Evolutionary conservation across 495 filamentous ascomycete genomes (phyloP).

Genomic region (Podospora pseudocomata): DNA sequence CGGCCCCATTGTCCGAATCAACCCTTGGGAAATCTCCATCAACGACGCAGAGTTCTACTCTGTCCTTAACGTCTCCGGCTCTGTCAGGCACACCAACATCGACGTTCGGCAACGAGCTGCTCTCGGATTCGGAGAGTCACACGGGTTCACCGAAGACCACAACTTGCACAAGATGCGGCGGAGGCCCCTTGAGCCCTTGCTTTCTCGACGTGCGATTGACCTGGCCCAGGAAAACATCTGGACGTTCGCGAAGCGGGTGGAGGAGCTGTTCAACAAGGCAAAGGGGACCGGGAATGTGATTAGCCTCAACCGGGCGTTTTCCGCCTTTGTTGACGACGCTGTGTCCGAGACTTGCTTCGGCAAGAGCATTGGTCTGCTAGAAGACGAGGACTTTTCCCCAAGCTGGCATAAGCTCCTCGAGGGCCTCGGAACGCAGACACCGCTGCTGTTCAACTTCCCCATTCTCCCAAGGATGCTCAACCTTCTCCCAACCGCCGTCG

Average conservation of each 20-base stretch:
- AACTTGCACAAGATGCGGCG: not conserved
- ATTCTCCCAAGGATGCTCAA: not conserved
- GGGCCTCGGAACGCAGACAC: slow-evolving; percentile 1
- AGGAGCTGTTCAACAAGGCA: not conserved
- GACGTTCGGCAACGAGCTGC: slow-evolving; percentile 1
- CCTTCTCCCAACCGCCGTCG: not conserved
- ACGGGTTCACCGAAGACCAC: slow-evolving; percentile 6
- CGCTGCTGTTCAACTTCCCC: slow-evolving; percentile 1
- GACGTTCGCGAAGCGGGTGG: not conserved
- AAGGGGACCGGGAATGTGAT: slow-evolving; percentile 1
- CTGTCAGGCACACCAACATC: not conserved
- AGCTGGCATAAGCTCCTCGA: not conserved
- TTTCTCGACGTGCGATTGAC: slow-evolving; percentile 1
- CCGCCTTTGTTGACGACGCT: slow-evolving; percentile 5
- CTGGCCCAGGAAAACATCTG: slow-evolving; percentile 1
- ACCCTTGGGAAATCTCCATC: not conserved
- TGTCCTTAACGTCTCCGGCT: no score
- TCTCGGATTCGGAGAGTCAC: slow-evolving; percentile 2
- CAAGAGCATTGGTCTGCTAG: slow-evolving; percentile 1
- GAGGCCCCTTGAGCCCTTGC: not conserved
- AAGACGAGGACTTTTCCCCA: slow-evolving; percentile 1
- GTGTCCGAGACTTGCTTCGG: slow-evolving; percentile 2
- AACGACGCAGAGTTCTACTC: no score
- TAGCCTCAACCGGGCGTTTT: slow-evolving; percentile 4
- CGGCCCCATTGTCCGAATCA: not conserved